Evolutionary conservation across 2,329 filamentous ascomycete genomes (phyloP).

Genomic region (Pseudocercospora ulei): DNA sequence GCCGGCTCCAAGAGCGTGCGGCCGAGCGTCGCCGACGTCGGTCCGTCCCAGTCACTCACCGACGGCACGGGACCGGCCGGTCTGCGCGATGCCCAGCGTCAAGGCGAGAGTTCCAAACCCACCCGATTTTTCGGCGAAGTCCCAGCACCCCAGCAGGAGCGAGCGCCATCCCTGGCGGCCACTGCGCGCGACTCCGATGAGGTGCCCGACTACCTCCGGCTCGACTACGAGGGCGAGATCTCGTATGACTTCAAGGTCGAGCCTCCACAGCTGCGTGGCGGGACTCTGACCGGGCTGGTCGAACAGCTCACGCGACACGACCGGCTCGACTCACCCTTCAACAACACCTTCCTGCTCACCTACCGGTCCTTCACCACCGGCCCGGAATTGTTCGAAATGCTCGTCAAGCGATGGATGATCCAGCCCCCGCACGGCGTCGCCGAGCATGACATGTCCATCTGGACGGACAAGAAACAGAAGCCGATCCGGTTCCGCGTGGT

Average conservation of each 20-base stretch:
- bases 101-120: constrained; percentile 42
- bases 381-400: constrained; percentile 78
- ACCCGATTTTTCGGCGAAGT: constrained; percentile 47
- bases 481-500: constrained; percentile 91
- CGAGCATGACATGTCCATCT: constrained; percentile 67
- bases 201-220: constrained; percentile 68
- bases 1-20: constrained; percentile 37
- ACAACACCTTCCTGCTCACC: constrained; percentile 93
- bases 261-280: constrained; percentile 70
- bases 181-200: constrained; percentile 55
- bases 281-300: constrained; percentile 77
- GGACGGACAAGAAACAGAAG: constrained; percentile 92
- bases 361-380: constrained; percentile 92
- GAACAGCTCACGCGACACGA: constrained; percentile 95
- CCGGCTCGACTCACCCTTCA: constrained; percentile 88
- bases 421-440: constrained; percentile 78
- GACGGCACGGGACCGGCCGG: constrained; percentile 43
- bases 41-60: constrained; percentile 56
- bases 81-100: constrained; percentile 19
- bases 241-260: constrained; percentile 77
- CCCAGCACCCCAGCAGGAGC: constrained; percentile 34
- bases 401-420: constrained; percentile 84
- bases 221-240: constrained; percentile 82
- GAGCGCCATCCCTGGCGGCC: constrained; percentile 27
- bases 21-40: constrained; percentile 45